These are phyloP conservation scores for Apiotrichum brassicae DNA, from an alignment of 1,284 basidiomycete species.

Conservation along the genomic window DNA sequence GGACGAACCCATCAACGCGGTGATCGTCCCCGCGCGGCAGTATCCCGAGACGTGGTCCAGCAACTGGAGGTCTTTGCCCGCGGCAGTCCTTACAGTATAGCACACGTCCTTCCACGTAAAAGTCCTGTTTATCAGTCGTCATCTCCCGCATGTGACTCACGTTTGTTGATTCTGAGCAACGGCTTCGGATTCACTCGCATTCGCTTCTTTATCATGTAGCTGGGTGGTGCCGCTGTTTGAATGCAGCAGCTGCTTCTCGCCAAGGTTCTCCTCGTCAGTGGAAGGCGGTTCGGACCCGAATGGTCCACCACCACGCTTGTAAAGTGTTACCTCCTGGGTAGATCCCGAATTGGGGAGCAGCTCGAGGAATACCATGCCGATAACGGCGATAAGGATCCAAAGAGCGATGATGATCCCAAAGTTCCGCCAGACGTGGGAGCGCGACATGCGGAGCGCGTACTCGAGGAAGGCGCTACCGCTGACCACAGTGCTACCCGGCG, in stretches of 20 bases:
- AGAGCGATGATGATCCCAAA: conserved; percentile 46
- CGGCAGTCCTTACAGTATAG: conserved; percentile 46
- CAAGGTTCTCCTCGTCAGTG: conserved; percentile 22
- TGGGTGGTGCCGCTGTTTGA: background rate
- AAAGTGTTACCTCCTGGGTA: conserved; percentile 28
- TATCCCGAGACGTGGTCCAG: conserved; percentile 51
- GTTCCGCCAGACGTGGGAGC: conserved; percentile 47
- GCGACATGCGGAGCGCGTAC: conserved; percentile 45
- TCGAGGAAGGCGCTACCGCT: conserved; percentile 39
- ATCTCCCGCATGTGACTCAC: background rate
- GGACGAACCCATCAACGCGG: conserved; percentile 48
- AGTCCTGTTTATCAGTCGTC: background rate
- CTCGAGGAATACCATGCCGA: conserved; percentile 12
- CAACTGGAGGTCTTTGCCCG: conserved; percentile 36
- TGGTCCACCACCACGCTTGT: conserved; percentile 13
- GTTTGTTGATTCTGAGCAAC: background rate
- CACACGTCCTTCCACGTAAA: conserved; percentile 49
- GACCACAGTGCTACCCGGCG: background rate
- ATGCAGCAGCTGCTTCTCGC: conserved; percentile 4
- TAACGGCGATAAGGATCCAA: conserved; percentile 22
- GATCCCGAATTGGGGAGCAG: conserved; percentile 26
- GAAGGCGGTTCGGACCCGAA: conserved; percentile 8
- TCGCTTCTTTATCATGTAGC: no score
- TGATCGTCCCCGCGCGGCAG: conserved; percentile 50
- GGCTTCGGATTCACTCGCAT: no score